phyloP scores from a whole-genome alignment of 345 rosid genomes.

The Pugionium cornutum region DNA sequence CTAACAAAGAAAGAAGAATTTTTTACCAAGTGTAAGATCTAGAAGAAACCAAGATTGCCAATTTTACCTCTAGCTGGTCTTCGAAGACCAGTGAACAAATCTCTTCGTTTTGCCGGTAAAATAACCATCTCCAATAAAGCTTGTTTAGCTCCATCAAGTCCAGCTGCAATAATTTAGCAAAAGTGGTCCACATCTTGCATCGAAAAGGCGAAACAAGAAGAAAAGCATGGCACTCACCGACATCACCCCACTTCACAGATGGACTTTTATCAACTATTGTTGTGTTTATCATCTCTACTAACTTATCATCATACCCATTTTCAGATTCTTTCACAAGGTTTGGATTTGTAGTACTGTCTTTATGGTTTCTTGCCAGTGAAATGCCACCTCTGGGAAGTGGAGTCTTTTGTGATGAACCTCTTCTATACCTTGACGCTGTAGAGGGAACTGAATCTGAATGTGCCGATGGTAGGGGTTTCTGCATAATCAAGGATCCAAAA shows the following conservation, averaged over 20 bases:
- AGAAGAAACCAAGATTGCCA: conserved; percentile 19
- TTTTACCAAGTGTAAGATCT: neutral
- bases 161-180: conserved; percentile 57
- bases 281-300: conserved; percentile 85
- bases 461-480: conserved; percentile 54
- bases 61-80: conserved; percentile 89
- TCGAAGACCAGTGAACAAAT: conserved; percentile 93
- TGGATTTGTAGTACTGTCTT: conserved; percentile 48
- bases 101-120: conserved; percentile 87
- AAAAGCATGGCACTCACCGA: conserved; percentile 54
- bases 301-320: conserved; percentile 65
- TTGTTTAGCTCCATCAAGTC: conserved; percentile 96
- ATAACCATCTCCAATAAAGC: conserved; percentile 95
- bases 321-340: conserved; percentile 60
- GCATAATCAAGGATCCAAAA: conserved; percentile 36
- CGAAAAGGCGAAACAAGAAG: neutral
- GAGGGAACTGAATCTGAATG: conserved; percentile 57
- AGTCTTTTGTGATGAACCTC: conserved; percentile 42
- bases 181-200: conserved; percentile 1
- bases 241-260: conserved; percentile 95
- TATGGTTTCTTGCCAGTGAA: conserved; percentile 43
- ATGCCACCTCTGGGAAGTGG: conserved; percentile 43
- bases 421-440: conserved; percentile 44
- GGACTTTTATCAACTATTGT: conserved; percentile 95
- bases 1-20: conserved; percentile 40